Evolutionary conservation across 1,284 basidiomycete genomes (phyloP).

Genomic region (Trichosporon sp.): DNA sequence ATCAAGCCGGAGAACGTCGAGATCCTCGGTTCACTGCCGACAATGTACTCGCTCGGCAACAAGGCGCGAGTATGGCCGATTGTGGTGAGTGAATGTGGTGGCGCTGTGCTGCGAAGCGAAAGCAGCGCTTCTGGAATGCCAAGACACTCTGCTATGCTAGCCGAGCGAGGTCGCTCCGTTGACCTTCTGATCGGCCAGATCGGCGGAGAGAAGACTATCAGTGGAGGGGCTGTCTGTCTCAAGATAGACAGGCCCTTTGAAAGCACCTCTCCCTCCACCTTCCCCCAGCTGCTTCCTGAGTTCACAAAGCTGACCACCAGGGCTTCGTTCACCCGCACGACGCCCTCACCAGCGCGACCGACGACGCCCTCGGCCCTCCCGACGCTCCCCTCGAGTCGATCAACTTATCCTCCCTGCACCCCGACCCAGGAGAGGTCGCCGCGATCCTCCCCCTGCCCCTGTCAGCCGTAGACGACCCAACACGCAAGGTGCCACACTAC

Average conservation of each 20-base stretch:
- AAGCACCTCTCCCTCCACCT: no score
- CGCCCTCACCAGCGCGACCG: slow-evolving; percentile 4
- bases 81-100: slow-evolving; percentile 25
- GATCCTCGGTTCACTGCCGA: slow-evolving; percentile 33
- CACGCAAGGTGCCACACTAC: slow-evolving; percentile 25
- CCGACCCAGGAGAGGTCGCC: slow-evolving; percentile 34
- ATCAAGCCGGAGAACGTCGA: slow-evolving; percentile 29
- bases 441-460: slow-evolving; percentile 37
- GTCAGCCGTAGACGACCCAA: slow-evolving; percentile 15
- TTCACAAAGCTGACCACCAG: slow-evolving; percentile 12
- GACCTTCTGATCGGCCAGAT: no score
- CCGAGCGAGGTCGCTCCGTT: no score
- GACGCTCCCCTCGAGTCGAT: slow-evolving; percentile 24
- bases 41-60: slow-evolving; percentile 42
- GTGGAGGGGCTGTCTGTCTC: no score
- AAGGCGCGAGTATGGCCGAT: slow-evolving; percentile 41
- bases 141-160: no score
- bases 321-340: slow-evolving; percentile 27
- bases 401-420: slow-evolving; percentile 20
- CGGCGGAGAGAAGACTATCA: no score
- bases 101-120: no score
- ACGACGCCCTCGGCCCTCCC: slow-evolving; percentile 1
- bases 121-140: no score
- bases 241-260: no score
- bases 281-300: no score